Evolutionary conservation across 2,329 filamentous ascomycete species (phyloP).

Genomic region (Xylaria sp.): DNA sequence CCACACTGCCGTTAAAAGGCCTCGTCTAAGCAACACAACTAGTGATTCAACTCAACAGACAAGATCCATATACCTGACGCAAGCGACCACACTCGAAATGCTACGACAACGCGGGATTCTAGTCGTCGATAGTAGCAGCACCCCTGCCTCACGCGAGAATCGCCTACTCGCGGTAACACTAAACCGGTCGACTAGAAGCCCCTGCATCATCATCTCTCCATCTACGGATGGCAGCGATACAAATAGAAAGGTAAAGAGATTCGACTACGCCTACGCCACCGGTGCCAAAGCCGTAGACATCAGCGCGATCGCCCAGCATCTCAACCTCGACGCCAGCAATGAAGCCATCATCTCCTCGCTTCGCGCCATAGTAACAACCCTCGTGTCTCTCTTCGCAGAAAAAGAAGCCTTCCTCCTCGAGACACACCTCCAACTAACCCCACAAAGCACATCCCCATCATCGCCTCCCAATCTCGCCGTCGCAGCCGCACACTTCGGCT

Average conservation of each 20-base stretch:
- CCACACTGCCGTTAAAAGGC: slow-evolving; percentile 53
- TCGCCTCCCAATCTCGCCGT: slow-evolving; percentile 50
- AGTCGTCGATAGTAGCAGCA: slow-evolving; percentile 42
- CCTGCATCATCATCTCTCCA: slow-evolving; percentile 68
- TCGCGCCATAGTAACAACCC: slow-evolving; percentile 54
- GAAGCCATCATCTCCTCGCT: slow-evolving; percentile 46
- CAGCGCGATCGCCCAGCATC: slow-evolving; percentile 51
- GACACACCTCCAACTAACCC: slow-evolving; percentile 53
- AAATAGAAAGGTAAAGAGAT: slow-evolving; percentile 55
- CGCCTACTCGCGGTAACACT: slow-evolving; percentile 67
- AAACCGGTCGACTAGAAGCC: slow-evolving; percentile 65
- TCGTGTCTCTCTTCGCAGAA: slow-evolving; percentile 65
- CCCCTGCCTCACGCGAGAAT: slow-evolving; percentile 41
- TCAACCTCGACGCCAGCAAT: slow-evolving; percentile 57
- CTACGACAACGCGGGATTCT: slow-evolving; percentile 57
- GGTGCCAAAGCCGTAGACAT: slow-evolving; percentile 46
- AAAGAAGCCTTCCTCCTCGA: slow-evolving; percentile 70
- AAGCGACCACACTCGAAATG: slow-evolving; percentile 59
- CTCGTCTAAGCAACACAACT: not conserved
- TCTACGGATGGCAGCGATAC: slow-evolving; percentile 50
- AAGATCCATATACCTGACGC: slow-evolving; percentile 61
- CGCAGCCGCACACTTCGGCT: slow-evolving; percentile 62
- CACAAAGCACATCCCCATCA: too few relatives aligned
- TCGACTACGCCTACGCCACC: slow-evolving; percentile 66
- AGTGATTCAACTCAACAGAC: slow-evolving; percentile 43